These are phyloP conservation scores for Naganishia onofrii DNA, from an alignment of 768 basidiomycete genomes.

Conservation along the genomic window DNA sequence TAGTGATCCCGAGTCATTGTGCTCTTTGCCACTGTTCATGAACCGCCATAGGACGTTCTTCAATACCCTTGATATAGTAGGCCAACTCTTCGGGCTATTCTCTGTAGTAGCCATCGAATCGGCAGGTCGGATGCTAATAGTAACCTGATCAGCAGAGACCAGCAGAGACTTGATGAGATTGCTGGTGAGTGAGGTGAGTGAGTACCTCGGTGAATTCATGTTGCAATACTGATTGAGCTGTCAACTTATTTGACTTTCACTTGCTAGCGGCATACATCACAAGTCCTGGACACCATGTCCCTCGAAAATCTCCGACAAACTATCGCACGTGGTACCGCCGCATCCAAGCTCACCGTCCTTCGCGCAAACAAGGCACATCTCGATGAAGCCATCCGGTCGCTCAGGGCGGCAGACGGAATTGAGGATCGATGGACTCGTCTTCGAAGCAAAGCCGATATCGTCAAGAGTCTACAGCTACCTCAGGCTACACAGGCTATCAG, in stretches of 20 bases:
- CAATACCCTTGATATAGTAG: too few species aligned
- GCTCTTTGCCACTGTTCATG: too few species aligned
- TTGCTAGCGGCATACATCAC: background rate
- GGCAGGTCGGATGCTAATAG: background rate
- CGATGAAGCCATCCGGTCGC: background rate
- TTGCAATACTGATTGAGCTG: too few species aligned
- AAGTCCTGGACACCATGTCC: too few species aligned
- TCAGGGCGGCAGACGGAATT: background rate
- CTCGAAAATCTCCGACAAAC: constrained; percentile 4
- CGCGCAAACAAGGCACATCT: constrained; percentile 1
- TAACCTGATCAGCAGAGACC: background rate
- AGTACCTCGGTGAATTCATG: too few species aligned
- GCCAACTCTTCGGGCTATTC: too few species aligned
- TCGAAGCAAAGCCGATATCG: background rate
- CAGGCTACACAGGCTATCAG: background rate
- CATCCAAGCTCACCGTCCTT: constrained; percentile 8
- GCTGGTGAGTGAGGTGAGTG: background rate
- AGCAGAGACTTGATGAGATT: too few species aligned
- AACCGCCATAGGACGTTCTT: too few species aligned
- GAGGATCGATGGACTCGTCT: background rate
- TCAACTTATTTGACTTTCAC: background rate
- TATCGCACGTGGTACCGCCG: constrained; percentile 1
- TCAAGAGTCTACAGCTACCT: background rate
- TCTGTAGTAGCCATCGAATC: background rate
- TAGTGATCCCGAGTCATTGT: background rate